These are phyloP conservation scores for Lizonia empirigonia DNA, from an alignment of 2,329 filamentous ascomycete species.

Conservation along the genomic window DNA sequence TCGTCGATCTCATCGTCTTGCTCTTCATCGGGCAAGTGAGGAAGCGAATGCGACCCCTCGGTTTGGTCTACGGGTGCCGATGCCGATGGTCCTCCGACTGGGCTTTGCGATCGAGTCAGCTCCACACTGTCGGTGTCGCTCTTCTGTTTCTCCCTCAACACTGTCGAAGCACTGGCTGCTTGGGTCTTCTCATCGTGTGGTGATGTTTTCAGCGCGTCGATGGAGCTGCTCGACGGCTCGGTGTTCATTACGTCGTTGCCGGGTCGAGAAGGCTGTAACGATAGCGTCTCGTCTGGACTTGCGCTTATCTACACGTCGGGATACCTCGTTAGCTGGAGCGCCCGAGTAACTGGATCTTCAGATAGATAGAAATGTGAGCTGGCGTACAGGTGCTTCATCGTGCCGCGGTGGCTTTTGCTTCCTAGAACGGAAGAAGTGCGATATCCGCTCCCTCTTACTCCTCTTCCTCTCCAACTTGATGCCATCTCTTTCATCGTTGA, in stretches of 20 bases:
- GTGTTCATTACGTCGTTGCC: neutral
- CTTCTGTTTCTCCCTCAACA: neutral
- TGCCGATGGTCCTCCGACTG: neutral
- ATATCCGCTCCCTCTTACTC: conserved; percentile 40
- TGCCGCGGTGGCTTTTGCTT: conserved; percentile 30
- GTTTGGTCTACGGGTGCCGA: conserved; percentile 12
- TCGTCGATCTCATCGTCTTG: conserved; percentile 23
- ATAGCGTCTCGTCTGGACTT: conserved; percentile 8
- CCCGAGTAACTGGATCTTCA: conserved; percentile 1
- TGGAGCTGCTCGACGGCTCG: neutral
- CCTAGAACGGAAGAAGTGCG: conserved; percentile 39
- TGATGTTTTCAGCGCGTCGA: conserved; percentile 4
- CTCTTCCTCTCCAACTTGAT: conserved; percentile 32
- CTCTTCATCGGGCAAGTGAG: conserved; percentile 19
- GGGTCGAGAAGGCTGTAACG: neutral
- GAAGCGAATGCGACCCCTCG: conserved; percentile 17
- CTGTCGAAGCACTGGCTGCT: neutral
- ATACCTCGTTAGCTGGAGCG: conserved; percentile 26
- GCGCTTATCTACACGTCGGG: conserved; percentile 25
- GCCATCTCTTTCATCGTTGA: conserved; percentile 25
- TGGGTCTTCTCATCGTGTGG: neutral
- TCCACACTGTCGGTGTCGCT: neutral
- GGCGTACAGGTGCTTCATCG: conserved; percentile 28
- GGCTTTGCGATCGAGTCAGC: neutral
- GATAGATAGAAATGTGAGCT: conserved; percentile 3